Percentiles rank a stretch among this genome's conserved stretches.
phyloP scores from a whole-genome alignment of 257 asterid genomes.

The Orobanche coerulescens region DNA sequence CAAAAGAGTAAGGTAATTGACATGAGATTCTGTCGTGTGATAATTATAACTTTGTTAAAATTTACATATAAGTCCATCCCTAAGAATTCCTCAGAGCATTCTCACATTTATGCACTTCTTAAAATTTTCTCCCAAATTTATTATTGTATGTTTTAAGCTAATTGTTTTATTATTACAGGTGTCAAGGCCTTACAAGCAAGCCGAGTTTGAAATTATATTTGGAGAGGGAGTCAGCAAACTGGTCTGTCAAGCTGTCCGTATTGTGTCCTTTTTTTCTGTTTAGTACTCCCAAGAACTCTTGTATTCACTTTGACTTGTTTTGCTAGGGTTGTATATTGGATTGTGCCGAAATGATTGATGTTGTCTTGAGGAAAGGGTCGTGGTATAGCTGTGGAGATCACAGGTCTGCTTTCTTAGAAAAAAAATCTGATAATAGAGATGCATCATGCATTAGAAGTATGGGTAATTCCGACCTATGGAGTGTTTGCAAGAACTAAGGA shows the following conservation, averaged over 20 bases:
- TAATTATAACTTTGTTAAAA: not conserved
- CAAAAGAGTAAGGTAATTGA: conserved; percentile 86
- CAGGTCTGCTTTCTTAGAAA: conserved; percentile 45
- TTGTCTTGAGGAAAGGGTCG: conserved; percentile 78
- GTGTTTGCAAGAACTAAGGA: too few species aligned
- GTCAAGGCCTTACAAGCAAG: conserved; percentile 98
- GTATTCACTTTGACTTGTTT: conserved; percentile 21
- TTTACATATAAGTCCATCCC: not conserved
- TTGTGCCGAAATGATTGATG: conserved; percentile 80
- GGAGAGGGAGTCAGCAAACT: conserved; percentile 98
- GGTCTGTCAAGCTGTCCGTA: conserved; percentile 36
- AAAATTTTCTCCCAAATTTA: conserved; percentile 11
- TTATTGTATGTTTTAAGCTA: conserved; percentile 19
- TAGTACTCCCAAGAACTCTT: not conserved
- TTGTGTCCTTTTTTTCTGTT: conserved; percentile 11
- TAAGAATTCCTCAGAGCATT: not conserved
- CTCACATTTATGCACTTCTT: conserved; percentile 1
- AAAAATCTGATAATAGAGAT: too few species aligned
- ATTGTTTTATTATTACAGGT: conserved; percentile 42
- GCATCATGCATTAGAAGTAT: too few species aligned
- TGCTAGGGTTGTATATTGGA: conserved; percentile 86
- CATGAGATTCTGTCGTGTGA: not conserved
- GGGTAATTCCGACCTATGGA: too few species aligned
- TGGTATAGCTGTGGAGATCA: conserved; percentile 98
- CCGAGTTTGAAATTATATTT: conserved; percentile 91